Evolutionary conservation across 345 rosid species (phyloP).

Genomic region (Gossypium australe): DNA sequence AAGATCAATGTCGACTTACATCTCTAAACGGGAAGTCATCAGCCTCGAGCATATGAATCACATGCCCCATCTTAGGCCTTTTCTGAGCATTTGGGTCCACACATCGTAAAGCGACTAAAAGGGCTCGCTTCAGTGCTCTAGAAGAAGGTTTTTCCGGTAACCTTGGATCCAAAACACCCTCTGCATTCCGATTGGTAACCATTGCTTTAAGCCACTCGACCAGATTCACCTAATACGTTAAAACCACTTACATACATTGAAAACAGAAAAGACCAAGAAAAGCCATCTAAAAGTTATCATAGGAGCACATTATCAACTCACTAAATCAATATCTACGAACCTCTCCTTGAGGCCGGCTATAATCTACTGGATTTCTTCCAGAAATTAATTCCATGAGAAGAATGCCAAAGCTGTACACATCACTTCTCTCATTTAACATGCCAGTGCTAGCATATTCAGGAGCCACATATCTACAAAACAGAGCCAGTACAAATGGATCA

Average conservation of each 20-base stretch:
- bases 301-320: constrained; percentile 1
- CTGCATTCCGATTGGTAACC: constrained; percentile 77
- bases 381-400: constrained; percentile 89
- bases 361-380: constrained; percentile 96
- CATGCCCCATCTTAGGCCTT: constrained; percentile 95
- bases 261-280: background rate
- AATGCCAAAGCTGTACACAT: constrained; percentile 90
- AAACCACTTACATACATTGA: background rate
- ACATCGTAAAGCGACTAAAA: constrained; percentile 84
- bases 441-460: constrained; percentile 99
- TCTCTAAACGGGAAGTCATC: constrained; percentile 79
- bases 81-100: constrained; percentile 94
- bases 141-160: constrained; percentile 71
- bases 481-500: background rate
- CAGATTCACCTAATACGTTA: constrained; percentile 60
- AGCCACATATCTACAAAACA: constrained; percentile 66
- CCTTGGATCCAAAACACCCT: constrained; percentile 82
- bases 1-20: constrained; percentile 31
- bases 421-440: constrained; percentile 95
- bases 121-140: constrained; percentile 80
- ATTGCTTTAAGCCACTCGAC: constrained; percentile 93
- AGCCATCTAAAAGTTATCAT: constrained; percentile 1
- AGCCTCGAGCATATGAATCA: constrained; percentile 95
- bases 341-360: constrained; percentile 80
- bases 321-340: constrained; percentile 26